phyloP scores from a whole-genome alignment of 1,139 yeast species.

The Kodamaea plutei region DNA sequence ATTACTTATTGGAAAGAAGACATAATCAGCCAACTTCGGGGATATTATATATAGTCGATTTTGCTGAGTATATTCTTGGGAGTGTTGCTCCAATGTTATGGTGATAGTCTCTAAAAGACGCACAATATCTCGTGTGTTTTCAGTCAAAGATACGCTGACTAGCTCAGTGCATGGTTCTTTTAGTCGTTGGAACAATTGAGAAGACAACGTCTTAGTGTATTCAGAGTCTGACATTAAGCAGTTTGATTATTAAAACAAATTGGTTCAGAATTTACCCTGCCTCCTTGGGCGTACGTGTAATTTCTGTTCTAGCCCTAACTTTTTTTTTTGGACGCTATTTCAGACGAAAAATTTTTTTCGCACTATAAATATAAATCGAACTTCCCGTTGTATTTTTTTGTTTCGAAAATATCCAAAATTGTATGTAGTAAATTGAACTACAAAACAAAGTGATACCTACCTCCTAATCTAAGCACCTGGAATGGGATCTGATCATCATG shows the following conservation, averaged over 20 bases:
- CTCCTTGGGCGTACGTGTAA: too few species aligned
- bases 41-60: conserved; percentile 20
- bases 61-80: conserved; percentile 9
- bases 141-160: conserved; percentile 20
- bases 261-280: too few species aligned
- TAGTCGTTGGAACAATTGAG: conserved; percentile 26
- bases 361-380: too few species aligned
- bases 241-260: too few species aligned
- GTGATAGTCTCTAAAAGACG: conserved; percentile 7
- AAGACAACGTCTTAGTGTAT: conserved; percentile 17
- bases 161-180: conserved; percentile 35
- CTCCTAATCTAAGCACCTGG: conserved; percentile 10
- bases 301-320: too few species aligned
- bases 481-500: conserved; percentile 17
- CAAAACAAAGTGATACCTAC: conserved; percentile 1
- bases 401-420: conserved; percentile 1
- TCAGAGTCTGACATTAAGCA: too few species aligned
- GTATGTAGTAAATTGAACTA: not conserved
- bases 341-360: too few species aligned
- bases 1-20: conserved; percentile 38
- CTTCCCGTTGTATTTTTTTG: too few species aligned
- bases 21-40: conserved; percentile 37
- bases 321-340: too few species aligned
- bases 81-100: conserved; percentile 15
- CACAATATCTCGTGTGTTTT: too few species aligned